Conservation (phyloP, 768 basidiomycete species). For the Auriscalpium orientale region DNA sequence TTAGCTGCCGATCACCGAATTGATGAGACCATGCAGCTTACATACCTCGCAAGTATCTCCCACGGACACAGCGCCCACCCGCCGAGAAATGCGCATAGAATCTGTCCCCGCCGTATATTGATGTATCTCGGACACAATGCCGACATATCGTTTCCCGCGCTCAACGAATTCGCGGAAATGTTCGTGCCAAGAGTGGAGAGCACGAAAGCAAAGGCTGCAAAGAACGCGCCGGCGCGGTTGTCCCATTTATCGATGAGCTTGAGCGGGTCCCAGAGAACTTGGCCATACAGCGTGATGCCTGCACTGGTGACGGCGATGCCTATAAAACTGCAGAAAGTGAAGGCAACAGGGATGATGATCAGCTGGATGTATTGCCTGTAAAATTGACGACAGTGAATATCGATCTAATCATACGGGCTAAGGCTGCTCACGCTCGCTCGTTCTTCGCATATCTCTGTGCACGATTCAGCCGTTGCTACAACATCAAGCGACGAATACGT, state of each 20-base stretch:
- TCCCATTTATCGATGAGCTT: constrained; percentile 74
- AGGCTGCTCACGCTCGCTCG: constrained; percentile 44
- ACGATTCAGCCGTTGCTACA: neutral
- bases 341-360: constrained; percentile 66
- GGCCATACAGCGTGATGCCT: constrained; percentile 63
- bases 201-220: constrained; percentile 66
- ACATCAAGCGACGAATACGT: constrained; percentile 2
- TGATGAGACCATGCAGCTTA: constrained; percentile 8
- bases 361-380: constrained; percentile 66
- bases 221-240: constrained; percentile 82
- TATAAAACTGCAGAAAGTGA: constrained; percentile 70
- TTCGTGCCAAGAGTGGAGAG: constrained; percentile 59
- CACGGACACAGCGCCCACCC: constrained; percentile 85
- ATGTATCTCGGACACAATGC: constrained; percentile 71
- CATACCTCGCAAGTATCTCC: constrained; percentile 60
- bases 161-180: constrained; percentile 71
- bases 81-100: constrained; percentile 73
- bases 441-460: constrained; percentile 64
- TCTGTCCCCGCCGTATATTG: constrained; percentile 69
- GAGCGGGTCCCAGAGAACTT: constrained; percentile 66
- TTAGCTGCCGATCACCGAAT: constrained; percentile 2
- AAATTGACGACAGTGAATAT: neutral
- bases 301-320: constrained; percentile 80
- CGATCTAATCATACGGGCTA: neutral
- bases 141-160: constrained; percentile 80